A percentile compares a stretch with the other conserved stretches of the same genome.
These are phyloP conservation scores for Caryopteris hybrid DNA, from an alignment of 305 asterid genomes.

Conservation along the genomic window DNA sequence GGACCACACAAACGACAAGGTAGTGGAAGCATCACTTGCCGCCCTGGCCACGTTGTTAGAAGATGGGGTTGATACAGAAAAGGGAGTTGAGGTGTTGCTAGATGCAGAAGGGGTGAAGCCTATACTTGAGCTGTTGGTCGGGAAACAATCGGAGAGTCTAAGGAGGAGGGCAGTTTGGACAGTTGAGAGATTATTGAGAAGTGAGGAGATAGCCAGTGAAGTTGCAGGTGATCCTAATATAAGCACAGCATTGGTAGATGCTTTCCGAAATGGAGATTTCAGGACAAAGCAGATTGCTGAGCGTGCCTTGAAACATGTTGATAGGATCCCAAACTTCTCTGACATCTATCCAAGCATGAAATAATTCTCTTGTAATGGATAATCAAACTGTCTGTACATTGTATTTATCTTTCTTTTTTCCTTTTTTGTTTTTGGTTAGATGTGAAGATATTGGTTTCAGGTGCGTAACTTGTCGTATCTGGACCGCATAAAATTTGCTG, in stretches of 20 bases:
- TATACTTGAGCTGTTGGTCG: slow-evolving; percentile 63
- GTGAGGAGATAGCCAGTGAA: slow-evolving; percentile 53
- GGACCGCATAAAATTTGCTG: background rate
- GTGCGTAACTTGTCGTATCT: background rate
- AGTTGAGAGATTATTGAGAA: slow-evolving; percentile 72
- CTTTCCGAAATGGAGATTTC: slow-evolving; percentile 83
- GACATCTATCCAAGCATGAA: slow-evolving; percentile 56
- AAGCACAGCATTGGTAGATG: slow-evolving; percentile 84
- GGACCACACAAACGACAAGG: slow-evolving; percentile 76
- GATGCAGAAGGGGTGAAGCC: slow-evolving; percentile 75
- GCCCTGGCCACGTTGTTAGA: slow-evolving; percentile 80
- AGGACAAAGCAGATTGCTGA: slow-evolving; percentile 87
- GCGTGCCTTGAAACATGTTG: slow-evolving; percentile 76
- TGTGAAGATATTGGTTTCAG: background rate
- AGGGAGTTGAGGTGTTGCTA: slow-evolving; percentile 62
- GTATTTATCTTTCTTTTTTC: background rate
- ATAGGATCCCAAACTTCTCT: slow-evolving; percentile 79
- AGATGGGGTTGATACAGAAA: slow-evolving; percentile 69
- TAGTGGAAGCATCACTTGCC: slow-evolving; percentile 89
- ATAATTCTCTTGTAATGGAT: slow-evolving; percentile 15
- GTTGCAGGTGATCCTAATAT: slow-evolving; percentile 67
- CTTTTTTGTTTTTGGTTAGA: too few relatives aligned
- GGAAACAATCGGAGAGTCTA: slow-evolving; percentile 64
- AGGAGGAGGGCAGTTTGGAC: slow-evolving; percentile 83
- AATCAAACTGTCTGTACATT: background rate